A percentile compares a stretch with the other conserved stretches of the same genome.
These are phyloP conservation scores for Ceriops zippeliana DNA, from an alignment of 345 rosid species.

Conservation along the genomic window DNA sequence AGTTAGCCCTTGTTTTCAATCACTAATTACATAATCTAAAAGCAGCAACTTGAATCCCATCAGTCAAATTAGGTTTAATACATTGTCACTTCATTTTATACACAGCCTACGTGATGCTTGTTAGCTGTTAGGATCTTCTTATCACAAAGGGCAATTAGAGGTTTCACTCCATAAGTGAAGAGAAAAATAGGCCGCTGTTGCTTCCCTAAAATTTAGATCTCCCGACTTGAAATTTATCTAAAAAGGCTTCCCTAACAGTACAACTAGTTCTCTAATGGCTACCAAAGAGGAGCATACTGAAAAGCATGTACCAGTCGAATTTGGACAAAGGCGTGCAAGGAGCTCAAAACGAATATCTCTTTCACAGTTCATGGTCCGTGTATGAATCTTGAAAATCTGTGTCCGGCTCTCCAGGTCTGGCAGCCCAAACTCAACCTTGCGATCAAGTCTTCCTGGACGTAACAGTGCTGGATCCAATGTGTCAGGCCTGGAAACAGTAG, in stretches of 20 bases:
- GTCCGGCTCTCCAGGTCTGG: constrained; percentile 93
- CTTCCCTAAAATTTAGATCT: too few relatives aligned
- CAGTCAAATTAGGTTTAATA: too few relatives aligned
- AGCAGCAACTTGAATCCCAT: too few relatives aligned
- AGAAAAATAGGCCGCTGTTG: neutral
- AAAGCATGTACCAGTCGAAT: constrained; percentile 63
- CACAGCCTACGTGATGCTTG: neutral
- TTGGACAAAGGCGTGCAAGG: constrained; percentile 86
- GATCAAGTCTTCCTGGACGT: constrained; percentile 91
- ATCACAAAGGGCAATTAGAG: neutral
- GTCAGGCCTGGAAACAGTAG: constrained; percentile 57
- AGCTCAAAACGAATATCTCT: constrained; percentile 93
- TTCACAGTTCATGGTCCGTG: constrained; percentile 90
- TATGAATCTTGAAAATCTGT: constrained; percentile 88
- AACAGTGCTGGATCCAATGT: constrained; percentile 91
- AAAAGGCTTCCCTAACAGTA: too few relatives aligned
- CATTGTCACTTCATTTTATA: neutral
- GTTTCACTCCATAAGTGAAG: neutral
- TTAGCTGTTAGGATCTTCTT: neutral
- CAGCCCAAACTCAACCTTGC: constrained; percentile 93
- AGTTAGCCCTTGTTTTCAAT: too few relatives aligned
- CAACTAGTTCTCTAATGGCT: too few relatives aligned
- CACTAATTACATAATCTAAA: too few relatives aligned
- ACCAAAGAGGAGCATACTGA: too few relatives aligned
- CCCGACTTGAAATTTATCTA: too few relatives aligned